phyloP scores from a whole-genome alignment of 345 rosid species.

The Euphorbia peplus region DNA sequence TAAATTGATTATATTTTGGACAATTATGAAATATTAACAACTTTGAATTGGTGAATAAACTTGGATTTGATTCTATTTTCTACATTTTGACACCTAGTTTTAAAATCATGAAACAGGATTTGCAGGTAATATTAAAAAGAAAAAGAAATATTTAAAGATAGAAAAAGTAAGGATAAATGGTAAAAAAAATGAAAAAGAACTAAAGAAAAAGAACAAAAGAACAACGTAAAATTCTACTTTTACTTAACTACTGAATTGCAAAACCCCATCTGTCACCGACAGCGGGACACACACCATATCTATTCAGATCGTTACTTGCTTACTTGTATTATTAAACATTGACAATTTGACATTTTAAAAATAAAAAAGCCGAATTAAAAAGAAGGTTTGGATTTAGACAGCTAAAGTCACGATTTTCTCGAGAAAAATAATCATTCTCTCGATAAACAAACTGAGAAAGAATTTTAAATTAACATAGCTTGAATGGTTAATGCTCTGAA shows the following conservation, averaged over 20 bases:
- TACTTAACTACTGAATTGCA: too few species aligned
- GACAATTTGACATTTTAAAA: neutral
- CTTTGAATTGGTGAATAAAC: too few species aligned
- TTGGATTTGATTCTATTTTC: too few species aligned
- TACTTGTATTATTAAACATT: neutral
- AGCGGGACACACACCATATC: neutral
- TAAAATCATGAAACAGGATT: neutral
- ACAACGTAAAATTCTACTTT: conserved; percentile 28
- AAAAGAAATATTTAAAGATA: conserved; percentile 9
- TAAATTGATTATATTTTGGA: too few species aligned
- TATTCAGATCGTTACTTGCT: neutral
- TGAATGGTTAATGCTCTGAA: too few species aligned
- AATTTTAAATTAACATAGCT: too few species aligned
- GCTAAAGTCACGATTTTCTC: neutral
- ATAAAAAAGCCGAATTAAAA: neutral
- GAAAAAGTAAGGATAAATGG: conserved; percentile 7
- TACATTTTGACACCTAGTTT: too few species aligned
- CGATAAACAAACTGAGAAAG: conserved; percentile 17
- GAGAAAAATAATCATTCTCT: neutral
- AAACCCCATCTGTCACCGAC: conserved; percentile 21
- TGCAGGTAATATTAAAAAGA: conserved; percentile 9
- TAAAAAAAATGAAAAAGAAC: conserved; percentile 11
- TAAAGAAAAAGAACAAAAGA: conserved; percentile 22
- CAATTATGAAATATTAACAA: too few species aligned
- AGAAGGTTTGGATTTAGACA: neutral